These are phyloP conservation scores for Corymbia citriodora DNA, from an alignment of 441 rosid species.

Conservation along the genomic window DNA sequence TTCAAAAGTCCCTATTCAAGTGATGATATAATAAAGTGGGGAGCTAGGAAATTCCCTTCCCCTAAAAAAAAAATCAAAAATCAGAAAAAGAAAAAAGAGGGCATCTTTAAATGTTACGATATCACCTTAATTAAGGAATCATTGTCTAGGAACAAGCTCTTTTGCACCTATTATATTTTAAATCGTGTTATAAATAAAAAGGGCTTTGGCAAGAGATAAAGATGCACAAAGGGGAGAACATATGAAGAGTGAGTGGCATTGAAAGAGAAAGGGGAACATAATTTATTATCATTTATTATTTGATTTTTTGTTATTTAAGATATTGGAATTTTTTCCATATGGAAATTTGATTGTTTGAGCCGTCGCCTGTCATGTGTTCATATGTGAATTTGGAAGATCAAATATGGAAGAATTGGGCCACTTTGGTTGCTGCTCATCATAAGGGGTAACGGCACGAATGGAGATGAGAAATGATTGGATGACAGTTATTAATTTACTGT, in stretches of 20 bases:
- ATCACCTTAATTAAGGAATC: not conserved
- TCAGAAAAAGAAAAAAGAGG: not conserved
- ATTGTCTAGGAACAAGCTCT: not conserved
- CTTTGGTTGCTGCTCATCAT: not conserved
- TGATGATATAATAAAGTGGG: not conserved
- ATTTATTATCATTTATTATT: too few relatives aligned
- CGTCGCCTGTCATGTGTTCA: not conserved
- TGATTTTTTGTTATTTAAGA: not conserved
- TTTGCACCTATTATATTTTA: not conserved
- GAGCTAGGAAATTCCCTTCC: not conserved
- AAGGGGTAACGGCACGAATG: not conserved
- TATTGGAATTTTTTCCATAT: not conserved
- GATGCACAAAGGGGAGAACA: not conserved
- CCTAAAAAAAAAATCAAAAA: not conserved
- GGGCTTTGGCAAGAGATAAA: not conserved
- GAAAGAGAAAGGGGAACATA: not conserved
- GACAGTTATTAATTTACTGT: too few relatives aligned
- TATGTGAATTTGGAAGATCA: not conserved
- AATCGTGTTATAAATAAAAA: not conserved
- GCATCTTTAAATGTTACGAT: not conserved
- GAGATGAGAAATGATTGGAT: not conserved
- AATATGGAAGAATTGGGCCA: not conserved
- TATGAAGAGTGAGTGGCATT: not conserved
- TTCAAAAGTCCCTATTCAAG: conserved; percentile 3
- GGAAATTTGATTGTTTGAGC: not conserved